phyloP scores from a whole-genome alignment of 2,329 filamentous ascomycete genomes.

The Acephala macrosclerotiorum region DNA sequence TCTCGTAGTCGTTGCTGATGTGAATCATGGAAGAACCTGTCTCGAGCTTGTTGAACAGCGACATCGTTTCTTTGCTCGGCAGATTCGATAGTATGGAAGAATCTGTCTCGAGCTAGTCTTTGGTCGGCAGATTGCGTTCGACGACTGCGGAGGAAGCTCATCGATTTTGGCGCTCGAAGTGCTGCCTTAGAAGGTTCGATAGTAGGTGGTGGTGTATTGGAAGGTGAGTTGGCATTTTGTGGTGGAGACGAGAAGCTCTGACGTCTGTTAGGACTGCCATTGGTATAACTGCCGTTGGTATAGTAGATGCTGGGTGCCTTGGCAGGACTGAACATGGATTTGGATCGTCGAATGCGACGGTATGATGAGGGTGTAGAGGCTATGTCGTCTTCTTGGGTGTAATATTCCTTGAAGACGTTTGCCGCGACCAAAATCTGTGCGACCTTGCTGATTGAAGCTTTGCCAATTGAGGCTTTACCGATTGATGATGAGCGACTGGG shows the following conservation, averaged over 20 bases:
- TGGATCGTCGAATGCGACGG: constrained; percentile 60
- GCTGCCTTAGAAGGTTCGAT: constrained; percentile 37
- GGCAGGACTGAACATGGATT: constrained; percentile 56
- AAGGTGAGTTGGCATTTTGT: constrained; percentile 24
- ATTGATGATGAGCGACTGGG: constrained; percentile 44
- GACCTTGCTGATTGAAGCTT: constrained; percentile 28
- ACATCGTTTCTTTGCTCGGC: constrained; percentile 44
- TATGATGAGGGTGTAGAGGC: constrained; percentile 57
- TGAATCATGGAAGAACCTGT: constrained; percentile 47
- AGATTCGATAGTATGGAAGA: constrained; percentile 40
- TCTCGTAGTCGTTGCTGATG: constrained; percentile 48
- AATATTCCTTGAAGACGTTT: constrained; percentile 51
- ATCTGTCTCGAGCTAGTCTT: constrained; percentile 47
- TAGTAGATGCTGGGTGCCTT: constrained; percentile 40
- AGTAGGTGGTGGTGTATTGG: constrained; percentile 27
- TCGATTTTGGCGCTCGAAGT: constrained; percentile 60
- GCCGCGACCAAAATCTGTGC: constrained; percentile 47
- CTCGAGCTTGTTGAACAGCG: constrained; percentile 47
- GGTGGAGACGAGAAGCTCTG: constrained; percentile 23
- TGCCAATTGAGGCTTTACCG: constrained; percentile 38
- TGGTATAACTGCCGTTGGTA: constrained; percentile 38
- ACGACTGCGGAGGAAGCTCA: constrained; percentile 56
- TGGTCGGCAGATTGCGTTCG: constrained; percentile 30
- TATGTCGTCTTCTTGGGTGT: constrained; percentile 56
- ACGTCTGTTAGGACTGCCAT: constrained; percentile 31